Evolutionary conservation across 768 basidiomycete species (phyloP).

Genomic region (button mushroom (Agaricus bisporus)): DNA sequence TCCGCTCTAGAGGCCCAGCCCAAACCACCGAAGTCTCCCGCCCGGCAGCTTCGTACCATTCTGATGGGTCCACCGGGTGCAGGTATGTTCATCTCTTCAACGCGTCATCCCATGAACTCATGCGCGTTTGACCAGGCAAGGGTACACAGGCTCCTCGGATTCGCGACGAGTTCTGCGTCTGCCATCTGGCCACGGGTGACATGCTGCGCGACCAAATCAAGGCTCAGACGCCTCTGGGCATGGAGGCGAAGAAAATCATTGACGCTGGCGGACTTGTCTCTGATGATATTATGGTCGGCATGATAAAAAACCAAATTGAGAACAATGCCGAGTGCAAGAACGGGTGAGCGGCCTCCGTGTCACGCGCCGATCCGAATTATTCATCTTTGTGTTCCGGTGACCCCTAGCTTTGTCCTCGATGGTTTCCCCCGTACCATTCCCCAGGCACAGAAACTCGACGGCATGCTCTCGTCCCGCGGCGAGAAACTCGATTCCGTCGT

Average conservation of each 20-base stretch:
- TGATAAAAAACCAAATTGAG: constrained; percentile 95
- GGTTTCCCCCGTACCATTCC: constrained; percentile 99
- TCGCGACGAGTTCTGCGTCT: constrained; percentile 89
- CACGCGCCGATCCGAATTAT: neutral
- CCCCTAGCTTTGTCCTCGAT: constrained; percentile 86
- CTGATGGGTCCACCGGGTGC: constrained; percentile 96
- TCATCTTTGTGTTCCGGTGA: constrained; percentile 10
- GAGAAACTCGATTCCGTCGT: constrained; percentile 92
- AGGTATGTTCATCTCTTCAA: constrained; percentile 46
- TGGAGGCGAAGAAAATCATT: constrained; percentile 96
- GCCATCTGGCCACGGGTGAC: constrained; percentile 98
- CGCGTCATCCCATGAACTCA: neutral
- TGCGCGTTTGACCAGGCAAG: constrained; percentile 58
- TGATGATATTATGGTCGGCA: constrained; percentile 96
- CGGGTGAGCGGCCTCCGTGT: constrained; percentile 56
- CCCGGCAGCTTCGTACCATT: constrained; percentile 81
- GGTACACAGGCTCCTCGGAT: constrained; percentile 97
- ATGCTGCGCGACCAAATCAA: constrained; percentile 95
- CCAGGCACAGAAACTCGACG: constrained; percentile 93
- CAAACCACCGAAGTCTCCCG: constrained; percentile 33
- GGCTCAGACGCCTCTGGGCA: constrained; percentile 80
- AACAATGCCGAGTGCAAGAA: constrained; percentile 91
- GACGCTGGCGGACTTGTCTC: constrained; percentile 91
- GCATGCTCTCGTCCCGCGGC: constrained; percentile 76
- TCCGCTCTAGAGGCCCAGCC: constrained; percentile 63